A percentile compares a stretch with the other conserved stretches of the same genome.
Conservation (phyloP, 495 filamentous ascomycete species). For the Aspergillus indologenus region DNA sequence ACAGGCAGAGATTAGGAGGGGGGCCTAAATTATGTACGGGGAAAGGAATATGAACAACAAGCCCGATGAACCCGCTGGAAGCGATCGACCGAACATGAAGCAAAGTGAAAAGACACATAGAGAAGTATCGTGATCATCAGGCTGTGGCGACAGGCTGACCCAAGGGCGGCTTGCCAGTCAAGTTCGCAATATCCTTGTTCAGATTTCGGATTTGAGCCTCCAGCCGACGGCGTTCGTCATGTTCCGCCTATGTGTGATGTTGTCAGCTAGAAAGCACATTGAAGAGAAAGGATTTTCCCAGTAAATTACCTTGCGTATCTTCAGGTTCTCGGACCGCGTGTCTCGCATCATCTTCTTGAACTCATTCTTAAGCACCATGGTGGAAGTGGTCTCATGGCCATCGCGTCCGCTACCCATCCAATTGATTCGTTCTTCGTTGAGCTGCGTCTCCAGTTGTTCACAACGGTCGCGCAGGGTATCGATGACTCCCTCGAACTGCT, state of each 20-base stretch:
- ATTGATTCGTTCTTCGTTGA: conserved; percentile 69
- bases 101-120: background rate
- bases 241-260: conserved; percentile 54
- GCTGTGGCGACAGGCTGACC: conserved; percentile 49
- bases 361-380: conserved; percentile 71
- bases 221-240: conserved; percentile 66
- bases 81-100: background rate
- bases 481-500: conserved; percentile 69
- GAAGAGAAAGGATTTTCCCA: conserved; percentile 9
- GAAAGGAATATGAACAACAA: conserved; percentile 17
- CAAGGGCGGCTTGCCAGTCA: conserved; percentile 49
- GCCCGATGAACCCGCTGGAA: conserved; percentile 12
- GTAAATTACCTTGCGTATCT: conserved; percentile 65
- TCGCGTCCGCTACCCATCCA: conserved; percentile 61
- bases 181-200: conserved; percentile 49
- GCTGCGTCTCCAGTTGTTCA: conserved; percentile 62
- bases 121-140: conserved; percentile 38
- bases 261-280: conserved; percentile 10
- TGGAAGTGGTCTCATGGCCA: conserved; percentile 60
- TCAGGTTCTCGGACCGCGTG: conserved; percentile 67
- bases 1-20: conserved; percentile 13
- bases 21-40: conserved; percentile 23
- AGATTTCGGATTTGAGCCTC: conserved; percentile 57
- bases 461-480: conserved; percentile 67
- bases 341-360: conserved; percentile 93